A percentile compares a stretch with the other conserved stretches of the same genome.
Conservation (phyloP, 1,284 basidiomycete genomes). For the Cystobasidiaceae sp. region DNA sequence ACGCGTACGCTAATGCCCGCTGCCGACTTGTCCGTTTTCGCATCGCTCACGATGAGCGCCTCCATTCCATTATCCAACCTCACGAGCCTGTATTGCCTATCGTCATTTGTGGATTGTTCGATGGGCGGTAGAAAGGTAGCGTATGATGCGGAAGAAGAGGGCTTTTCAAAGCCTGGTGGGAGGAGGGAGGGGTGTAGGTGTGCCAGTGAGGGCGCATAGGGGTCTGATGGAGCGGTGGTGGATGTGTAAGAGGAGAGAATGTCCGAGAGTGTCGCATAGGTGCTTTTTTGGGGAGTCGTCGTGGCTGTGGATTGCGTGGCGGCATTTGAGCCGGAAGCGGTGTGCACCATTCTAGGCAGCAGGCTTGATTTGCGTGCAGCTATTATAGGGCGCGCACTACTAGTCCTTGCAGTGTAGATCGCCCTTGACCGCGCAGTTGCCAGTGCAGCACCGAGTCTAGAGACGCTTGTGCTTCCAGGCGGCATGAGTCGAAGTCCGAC, state of each 20-base stretch:
- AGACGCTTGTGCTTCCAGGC: too few species aligned
- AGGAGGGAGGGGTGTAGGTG: conserved; percentile 12
- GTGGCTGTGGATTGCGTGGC: too few species aligned
- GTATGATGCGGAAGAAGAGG: conserved; percentile 55
- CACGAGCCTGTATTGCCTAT: conserved; percentile 73
- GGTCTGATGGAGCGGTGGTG: conserved; percentile 3
- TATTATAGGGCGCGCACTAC: too few species aligned
- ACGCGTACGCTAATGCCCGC: conserved; percentile 93
- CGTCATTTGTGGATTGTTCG: conserved; percentile 69
- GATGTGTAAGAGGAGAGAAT: conserved; percentile 8
- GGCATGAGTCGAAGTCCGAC: too few species aligned
- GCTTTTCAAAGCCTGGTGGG: conserved; percentile 20
- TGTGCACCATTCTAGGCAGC: too few species aligned
- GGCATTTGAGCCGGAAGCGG: too few species aligned
- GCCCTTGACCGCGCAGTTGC: too few species aligned
- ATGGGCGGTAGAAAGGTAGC: conserved; percentile 62
- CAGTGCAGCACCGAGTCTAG: too few species aligned
- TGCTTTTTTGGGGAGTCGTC: not conserved
- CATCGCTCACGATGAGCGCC: conserved; percentile 78
- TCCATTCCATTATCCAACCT: conserved; percentile 81
- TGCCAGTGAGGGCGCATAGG: conserved; percentile 80
- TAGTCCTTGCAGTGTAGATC: too few species aligned
- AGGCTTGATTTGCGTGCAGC: too few species aligned
- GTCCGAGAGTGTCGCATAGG: conserved; percentile 9
- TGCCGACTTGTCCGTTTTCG: conserved; percentile 79